Percentiles rank a stretch among this genome's conserved stretches.
phyloP scores from a whole-genome alignment of 1,139 yeast genomes.

The Hyphopichia fennica region DNA sequence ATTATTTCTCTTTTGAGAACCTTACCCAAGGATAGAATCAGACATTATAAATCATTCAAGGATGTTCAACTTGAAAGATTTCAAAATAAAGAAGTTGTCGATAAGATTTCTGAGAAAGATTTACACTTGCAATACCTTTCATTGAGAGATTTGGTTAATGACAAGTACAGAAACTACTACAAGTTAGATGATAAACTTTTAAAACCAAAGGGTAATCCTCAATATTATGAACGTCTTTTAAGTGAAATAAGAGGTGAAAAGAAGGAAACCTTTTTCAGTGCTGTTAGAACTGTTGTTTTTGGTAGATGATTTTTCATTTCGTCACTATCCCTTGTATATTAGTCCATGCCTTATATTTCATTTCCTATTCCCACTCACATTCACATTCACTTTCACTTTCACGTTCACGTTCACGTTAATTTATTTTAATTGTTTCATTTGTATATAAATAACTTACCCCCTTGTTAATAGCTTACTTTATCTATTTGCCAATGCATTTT shows the following conservation, averaged over 20 bases:
- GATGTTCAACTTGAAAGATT: slow-evolving; percentile 61
- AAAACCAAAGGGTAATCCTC: slow-evolving; percentile 80
- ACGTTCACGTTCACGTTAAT: no score
- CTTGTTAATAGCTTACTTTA: no score
- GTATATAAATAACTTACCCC: no score
- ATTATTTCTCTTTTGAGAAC: slow-evolving; percentile 42
- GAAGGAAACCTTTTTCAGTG: slow-evolving; percentile 64
- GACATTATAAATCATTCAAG: slow-evolving; percentile 67
- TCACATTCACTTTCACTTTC: no score
- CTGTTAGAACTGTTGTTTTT: slow-evolving; percentile 66
- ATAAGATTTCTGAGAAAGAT: slow-evolving; percentile 43
- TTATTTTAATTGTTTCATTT: no score
- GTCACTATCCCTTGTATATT: not conserved
- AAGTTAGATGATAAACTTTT: slow-evolving; percentile 64
- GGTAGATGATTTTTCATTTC: slow-evolving; percentile 46
- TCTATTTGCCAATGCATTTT: no score
- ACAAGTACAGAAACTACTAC: slow-evolving; percentile 65
- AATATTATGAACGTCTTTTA: slow-evolving; percentile 69
- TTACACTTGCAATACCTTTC: slow-evolving; percentile 61
- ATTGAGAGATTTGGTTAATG: slow-evolving; percentile 56
- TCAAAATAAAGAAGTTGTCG: slow-evolving; percentile 22
- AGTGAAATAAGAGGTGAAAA: slow-evolving; percentile 73
- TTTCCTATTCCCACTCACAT: no score
- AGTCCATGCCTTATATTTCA: not conserved
- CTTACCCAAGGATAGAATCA: slow-evolving; percentile 64